Evolutionary conservation across 2,329 filamentous ascomycete genomes (phyloP).

Genomic region (Pestalotiopsis sp.): DNA sequence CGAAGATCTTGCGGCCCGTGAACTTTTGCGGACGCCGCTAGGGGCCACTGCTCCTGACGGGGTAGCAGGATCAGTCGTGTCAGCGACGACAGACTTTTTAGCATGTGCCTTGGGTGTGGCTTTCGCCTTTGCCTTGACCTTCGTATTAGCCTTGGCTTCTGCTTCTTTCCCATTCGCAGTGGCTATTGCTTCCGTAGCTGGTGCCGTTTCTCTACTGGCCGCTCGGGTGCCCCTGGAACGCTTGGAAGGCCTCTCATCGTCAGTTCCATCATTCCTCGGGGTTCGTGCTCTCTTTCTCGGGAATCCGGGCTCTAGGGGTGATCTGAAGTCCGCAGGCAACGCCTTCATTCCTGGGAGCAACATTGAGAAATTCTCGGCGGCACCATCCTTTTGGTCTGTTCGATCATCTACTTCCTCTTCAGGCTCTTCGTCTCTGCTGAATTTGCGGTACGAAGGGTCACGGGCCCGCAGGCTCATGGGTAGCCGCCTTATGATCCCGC

Average conservation of each 20-base stretch:
- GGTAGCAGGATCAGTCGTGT: neutral
- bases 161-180: neutral
- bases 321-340: neutral
- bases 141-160: neutral
- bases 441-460: neutral
- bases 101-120: neutral
- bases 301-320: neutral
- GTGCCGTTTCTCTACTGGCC: neutral
- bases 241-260: neutral
- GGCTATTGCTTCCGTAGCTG: neutral
- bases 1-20: neutral
- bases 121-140: neutral
- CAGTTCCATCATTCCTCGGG: neutral
- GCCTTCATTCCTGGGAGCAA: neutral
- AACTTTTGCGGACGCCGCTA: neutral
- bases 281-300: neutral
- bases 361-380: neutral
- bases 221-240: neutral
- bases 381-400: neutral
- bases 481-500: neutral
- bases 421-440: neutral
- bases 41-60: neutral
- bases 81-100: neutral
- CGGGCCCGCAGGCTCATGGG: neutral
- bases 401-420: slow-evolving; percentile 6